Base-by-base conservation (phyloP, 164 flowering plant species). In the Vitis riparia region DNA sequence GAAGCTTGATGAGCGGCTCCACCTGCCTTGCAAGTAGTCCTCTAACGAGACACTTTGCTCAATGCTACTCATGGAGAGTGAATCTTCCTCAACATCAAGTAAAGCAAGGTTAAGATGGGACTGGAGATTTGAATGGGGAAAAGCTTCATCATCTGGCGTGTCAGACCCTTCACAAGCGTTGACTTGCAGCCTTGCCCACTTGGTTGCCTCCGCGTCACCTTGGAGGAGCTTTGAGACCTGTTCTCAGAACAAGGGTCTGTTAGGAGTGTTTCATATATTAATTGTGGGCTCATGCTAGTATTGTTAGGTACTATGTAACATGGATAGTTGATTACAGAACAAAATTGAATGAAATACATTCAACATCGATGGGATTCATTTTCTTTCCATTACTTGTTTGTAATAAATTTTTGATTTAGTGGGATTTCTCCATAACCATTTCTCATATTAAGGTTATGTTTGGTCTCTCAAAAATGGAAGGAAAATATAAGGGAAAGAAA, bases 1-100 rank as follows among this genome's bases (percentile, higher is more conserved):
- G 51, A 96, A 89, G 85, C 97, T 94, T 8, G 97, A 85, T 23
- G 97, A 83, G 57, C 90, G 92, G 78, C 97, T 94, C 90, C 97
- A 88, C 73, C 98, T 85, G 44, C 93, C 94, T 73, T 74, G 79
- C 72, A 93, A 76, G 78, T 96, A 96, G 66, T 91, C 93, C 71
- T 96, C 99, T 57, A 87, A 51, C 3, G 96, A 87, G 10, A 92
- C 61, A 44, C 80, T 78, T 51, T 86, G 89, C 63, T 87, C 90
- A 17, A 75, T 75, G 85, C 97, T 91, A 74, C 89, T 85, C 15
- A 80, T 44, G 11, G 99, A 90, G 49, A 84, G 55, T 14, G 89
- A 81, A 68, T 88, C 94, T 11, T 90, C 98, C 53, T 91, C 98
- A 53, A 92, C 78, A 63, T 90, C 98, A 1, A 86, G 89, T 79